A percentile compares a stretch with the other conserved stretches of the same genome.
Evolutionary conservation across 2,329 filamentous ascomycete genomes (phyloP).

Genomic region (Fusarium sp.): DNA sequence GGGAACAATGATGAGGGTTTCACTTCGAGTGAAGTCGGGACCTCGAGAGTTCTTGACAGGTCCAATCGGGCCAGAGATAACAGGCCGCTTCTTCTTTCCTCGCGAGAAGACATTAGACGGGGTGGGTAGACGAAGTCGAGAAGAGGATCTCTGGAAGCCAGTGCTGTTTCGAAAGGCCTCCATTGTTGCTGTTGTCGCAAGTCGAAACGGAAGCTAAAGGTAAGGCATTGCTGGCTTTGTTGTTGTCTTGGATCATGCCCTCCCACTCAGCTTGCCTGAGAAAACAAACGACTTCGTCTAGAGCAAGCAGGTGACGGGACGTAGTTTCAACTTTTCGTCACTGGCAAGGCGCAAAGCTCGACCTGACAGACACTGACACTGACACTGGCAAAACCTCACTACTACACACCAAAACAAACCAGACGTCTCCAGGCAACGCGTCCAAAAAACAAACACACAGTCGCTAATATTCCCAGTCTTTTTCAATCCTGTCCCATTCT

Average conservation of each 20-base stretch:
- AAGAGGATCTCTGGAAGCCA: constrained; percentile 13
- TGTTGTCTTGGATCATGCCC: neutral
- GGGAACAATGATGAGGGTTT: constrained; percentile 47
- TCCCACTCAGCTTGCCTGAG: too few species aligned
- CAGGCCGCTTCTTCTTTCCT: constrained; percentile 37
- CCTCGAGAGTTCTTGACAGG: constrained; percentile 51
- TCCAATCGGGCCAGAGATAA: constrained; percentile 50
- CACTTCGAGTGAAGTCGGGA: constrained; percentile 47
- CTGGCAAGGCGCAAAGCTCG: too few species aligned
- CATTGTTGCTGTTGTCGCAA: constrained; percentile 8
- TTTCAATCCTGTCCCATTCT: too few species aligned
- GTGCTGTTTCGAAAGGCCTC: constrained; percentile 14
- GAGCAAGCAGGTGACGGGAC: too few species aligned
- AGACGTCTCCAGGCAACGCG: too few species aligned
- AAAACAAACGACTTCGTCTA: too few species aligned
- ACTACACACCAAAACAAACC: too few species aligned
- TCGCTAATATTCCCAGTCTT: too few species aligned
- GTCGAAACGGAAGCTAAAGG: neutral
- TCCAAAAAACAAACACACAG: too few species aligned
- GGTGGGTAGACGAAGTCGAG: constrained; percentile 23
- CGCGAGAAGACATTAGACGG: constrained; percentile 20
- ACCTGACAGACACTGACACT: too few species aligned
- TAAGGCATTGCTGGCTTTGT: neutral
- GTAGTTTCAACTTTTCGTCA: too few species aligned
- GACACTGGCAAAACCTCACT: too few species aligned